Evolutionary conservation across 2,329 filamentous ascomycete species (phyloP).

Genomic region (Diaporthe batatas): DNA sequence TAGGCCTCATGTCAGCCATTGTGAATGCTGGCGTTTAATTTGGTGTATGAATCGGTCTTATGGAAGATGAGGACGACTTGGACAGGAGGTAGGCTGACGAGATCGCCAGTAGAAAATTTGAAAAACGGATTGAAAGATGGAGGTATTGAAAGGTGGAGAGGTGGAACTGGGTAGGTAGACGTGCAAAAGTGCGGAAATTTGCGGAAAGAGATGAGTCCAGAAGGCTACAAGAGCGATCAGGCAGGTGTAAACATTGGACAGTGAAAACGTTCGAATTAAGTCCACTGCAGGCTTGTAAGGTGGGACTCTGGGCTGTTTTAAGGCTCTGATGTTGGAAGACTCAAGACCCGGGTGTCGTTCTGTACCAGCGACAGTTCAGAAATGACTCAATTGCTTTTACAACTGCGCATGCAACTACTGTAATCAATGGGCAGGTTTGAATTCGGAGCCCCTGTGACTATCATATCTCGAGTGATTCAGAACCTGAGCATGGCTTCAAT

Average conservation of each 20-base stretch:
- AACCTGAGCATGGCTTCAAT: neutral
- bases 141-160: neutral
- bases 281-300: too few species aligned
- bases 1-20: constrained; percentile 18
- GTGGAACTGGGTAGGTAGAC: neutral
- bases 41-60: neutral
- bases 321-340: neutral
- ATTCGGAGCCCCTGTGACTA: neutral
- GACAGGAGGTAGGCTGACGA: neutral
- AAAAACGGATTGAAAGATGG: neutral
- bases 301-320: neutral
- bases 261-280: neutral
- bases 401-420: neutral
- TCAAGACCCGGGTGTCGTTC: neutral
- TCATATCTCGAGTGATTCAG: neutral
- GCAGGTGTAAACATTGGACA: neutral
- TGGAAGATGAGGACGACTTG: neutral
- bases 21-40: neutral
- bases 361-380: too few species aligned
- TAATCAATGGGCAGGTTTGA: neutral
- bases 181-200: neutral
- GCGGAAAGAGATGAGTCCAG: neutral
- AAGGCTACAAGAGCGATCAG: neutral
- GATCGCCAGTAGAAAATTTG: neutral
- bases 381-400: neutral